Evolutionary conservation across 1,284 basidiomycete genomes (phyloP).

Genomic region (Sphaerobolus stellatus): DNA sequence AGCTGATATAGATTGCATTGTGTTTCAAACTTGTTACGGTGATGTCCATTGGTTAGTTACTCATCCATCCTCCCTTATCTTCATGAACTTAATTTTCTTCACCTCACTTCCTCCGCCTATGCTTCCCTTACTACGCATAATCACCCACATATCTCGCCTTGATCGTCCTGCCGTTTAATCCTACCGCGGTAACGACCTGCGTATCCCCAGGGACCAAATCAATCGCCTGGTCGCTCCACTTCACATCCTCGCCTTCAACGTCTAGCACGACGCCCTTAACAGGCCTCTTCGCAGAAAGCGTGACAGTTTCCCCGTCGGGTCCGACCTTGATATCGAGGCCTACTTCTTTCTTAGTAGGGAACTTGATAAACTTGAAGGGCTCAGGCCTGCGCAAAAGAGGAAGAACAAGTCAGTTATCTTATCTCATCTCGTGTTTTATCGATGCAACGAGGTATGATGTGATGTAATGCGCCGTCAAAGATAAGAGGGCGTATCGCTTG

Average conservation of each 20-base stretch:
- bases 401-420: background rate
- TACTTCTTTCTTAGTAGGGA: slow-evolving; percentile 61
- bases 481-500: too few species aligned
- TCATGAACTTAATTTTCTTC: too few species aligned
- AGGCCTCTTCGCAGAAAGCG: slow-evolving; percentile 62
- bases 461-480: too few species aligned
- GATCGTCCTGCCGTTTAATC: slow-evolving; percentile 64
- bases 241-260: slow-evolving; percentile 64
- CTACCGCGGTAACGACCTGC: slow-evolving; percentile 63
- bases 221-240: slow-evolving; percentile 85
- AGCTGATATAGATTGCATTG: too few species aligned
- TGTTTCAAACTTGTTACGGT: too few species aligned
- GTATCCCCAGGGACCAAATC: slow-evolving; percentile 84
- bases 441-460: too few species aligned
- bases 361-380: slow-evolving; percentile 87
- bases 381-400: slow-evolving; percentile 62
- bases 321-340: slow-evolving; percentile 54
- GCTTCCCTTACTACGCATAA: background rate
- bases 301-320: slow-evolving; percentile 61
- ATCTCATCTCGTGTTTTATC: background rate
- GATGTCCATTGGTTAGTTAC: too few species aligned
- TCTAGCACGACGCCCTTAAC: slow-evolving; percentile 86
- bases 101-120: too few species aligned
- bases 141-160: slow-evolving; percentile 73
- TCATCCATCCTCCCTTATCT: too few species aligned